Conservation (phyloP, 257 asterid genomes). For the Ilex aquifolium region DNA sequence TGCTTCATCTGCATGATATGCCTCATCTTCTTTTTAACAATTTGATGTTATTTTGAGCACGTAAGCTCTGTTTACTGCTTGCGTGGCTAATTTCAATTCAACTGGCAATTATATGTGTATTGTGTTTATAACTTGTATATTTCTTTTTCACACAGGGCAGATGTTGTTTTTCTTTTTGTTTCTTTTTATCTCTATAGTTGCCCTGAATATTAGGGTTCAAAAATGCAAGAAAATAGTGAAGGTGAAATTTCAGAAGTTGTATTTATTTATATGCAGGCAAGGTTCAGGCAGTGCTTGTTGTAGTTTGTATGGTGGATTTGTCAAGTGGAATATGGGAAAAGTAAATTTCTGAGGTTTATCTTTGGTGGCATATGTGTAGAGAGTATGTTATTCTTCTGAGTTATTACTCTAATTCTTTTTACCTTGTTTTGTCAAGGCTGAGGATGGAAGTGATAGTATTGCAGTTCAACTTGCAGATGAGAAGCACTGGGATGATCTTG, state of each 20-base stretch:
- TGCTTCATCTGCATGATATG: no score
- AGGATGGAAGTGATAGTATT: slow-evolving; percentile 79
- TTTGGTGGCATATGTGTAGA: slow-evolving; percentile 1
- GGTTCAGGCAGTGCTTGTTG: slow-evolving; percentile 99
- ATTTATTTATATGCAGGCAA: slow-evolving; percentile 40
- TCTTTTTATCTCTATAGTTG: neutral
- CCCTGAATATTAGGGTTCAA: neutral
- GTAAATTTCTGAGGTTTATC: slow-evolving; percentile 29
- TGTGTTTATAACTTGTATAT: no score
- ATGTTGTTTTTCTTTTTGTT: neutral
- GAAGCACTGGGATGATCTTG: slow-evolving; percentile 96
- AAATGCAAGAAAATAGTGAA: slow-evolving; percentile 6
- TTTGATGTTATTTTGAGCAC: no score
- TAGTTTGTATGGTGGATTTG: slow-evolving; percentile 96
- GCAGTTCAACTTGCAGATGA: slow-evolving; percentile 93
- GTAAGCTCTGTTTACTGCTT: no score
- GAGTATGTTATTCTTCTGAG: neutral
- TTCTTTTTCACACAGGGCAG: no score
- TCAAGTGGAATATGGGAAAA: slow-evolving; percentile 98
- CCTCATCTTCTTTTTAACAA: no score
- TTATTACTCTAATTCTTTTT: slow-evolving; percentile 12
- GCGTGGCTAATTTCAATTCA: no score
- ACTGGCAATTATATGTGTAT: no score
- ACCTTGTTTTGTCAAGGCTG: slow-evolving; percentile 47
- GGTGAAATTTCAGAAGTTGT: neutral